Conservation (phyloP, 768 basidiomycete species). For the Tylopilus vinaceipallidus region DNA sequence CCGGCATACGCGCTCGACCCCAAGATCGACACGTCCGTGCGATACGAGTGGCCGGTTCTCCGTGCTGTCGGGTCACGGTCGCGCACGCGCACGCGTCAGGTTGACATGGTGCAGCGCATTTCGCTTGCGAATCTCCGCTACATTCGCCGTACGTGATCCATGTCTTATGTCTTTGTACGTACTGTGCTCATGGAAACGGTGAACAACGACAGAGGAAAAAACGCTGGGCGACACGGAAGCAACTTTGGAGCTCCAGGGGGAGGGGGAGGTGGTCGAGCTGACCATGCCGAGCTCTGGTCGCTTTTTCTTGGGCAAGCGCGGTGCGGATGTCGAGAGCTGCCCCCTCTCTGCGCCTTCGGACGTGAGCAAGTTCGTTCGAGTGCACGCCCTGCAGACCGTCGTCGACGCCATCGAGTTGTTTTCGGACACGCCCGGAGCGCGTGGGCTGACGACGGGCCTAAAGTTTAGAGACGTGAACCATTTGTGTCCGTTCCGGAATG, state of each 20-base stretch:
- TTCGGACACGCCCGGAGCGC: not conserved
- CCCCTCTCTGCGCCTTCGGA: constrained; percentile 1
- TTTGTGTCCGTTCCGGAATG: not conserved
- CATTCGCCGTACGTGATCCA: not conserved
- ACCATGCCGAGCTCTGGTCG: not conserved
- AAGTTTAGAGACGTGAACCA: constrained; percentile 8
- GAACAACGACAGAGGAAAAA: not conserved
- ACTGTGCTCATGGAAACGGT: no score
- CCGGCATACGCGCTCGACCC: constrained; percentile 6
- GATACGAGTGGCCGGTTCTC: constrained; percentile 9
- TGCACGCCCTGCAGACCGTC: constrained; percentile 4
- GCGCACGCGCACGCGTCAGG: constrained; percentile 3
- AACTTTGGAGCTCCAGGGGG: not conserved
- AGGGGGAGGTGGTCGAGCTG: not conserved
- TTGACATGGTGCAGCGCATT: constrained; percentile 5
- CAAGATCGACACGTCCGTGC: not conserved
- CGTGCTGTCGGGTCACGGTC: not conserved
- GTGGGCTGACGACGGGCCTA: not conserved
- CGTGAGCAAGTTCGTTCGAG: constrained; percentile 4
- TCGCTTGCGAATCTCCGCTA: not conserved
- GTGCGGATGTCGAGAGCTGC: not conserved
- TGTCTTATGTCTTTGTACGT: no score
- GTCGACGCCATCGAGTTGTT: constrained; percentile 1
- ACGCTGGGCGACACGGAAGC: not conserved
- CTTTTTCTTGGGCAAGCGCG: not conserved